Base-by-base conservation (phyloP, 1,139 yeast species). In the Sugiyamaella xylanicola region DNA sequence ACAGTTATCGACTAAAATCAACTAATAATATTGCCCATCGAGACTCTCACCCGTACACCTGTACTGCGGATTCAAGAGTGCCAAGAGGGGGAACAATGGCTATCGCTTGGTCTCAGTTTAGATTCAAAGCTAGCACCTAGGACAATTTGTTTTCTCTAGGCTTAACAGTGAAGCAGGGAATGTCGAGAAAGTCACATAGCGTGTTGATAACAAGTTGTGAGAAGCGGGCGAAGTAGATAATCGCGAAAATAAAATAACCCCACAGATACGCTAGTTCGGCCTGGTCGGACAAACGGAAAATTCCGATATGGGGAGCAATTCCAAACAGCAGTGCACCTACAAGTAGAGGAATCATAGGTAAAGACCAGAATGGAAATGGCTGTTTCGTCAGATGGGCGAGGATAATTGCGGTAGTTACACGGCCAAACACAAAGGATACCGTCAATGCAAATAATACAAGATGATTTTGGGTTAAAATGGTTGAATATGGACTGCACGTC, bases 381-480 rank as follows among this genome's bases (percentile, higher is more conserved):
- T 85, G 91, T 51, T 80, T 70, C 35, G 93, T 86, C 64, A 87
- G 79, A 70, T 87, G 95, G 15, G 87, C 87, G 61, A 85, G 75
- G 62, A 87, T 87, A 46, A 75, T 70, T 25, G 74, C 65, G 1
- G 79, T 75, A 5, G 78, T 73, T 61, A 85, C 82, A 64, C 93
- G 77, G 9, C 92, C 93, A 56, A 87, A 90, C 9, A 81, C 74
- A 63, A 85, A 85, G 3, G 93, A 87, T 60, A 83, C 78, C 3
- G 86, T 78, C 55, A 86, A 68, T 17, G 84, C 76, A 67, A 84
- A 77, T 19, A 89, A 79, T 29, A 80, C 74, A 48, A 83, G 78
- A 53, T 87, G 88, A 61, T 73, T 72, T 22, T 66, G 63, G 16
- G 59, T 45, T 27, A 75, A 64, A 22, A 74, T 62, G 16, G 56